Evolutionary conservation across 2,329 filamentous ascomycete genomes (phyloP).

Genomic region (Sporothrix globosa): DNA sequence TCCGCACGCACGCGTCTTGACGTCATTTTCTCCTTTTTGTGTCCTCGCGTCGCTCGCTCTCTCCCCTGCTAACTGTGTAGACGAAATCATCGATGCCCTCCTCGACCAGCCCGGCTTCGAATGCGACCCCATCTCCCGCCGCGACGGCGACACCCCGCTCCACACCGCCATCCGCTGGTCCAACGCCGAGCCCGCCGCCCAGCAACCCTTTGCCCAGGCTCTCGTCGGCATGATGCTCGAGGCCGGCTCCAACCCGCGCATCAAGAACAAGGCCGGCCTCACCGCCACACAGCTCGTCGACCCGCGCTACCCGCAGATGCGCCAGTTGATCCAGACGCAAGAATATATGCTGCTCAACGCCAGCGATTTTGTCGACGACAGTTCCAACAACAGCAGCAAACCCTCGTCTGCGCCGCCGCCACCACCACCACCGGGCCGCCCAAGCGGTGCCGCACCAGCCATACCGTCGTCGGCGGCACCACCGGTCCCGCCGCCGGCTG

Average conservation of each 20-base stretch:
- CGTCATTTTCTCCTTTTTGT: too few relatives aligned
- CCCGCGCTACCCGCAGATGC: conserved; percentile 65
- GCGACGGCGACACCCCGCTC: conserved; percentile 76
- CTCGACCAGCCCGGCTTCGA: conserved; percentile 84
- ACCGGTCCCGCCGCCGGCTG: not conserved
- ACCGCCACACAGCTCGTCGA: conserved; percentile 74
- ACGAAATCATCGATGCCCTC: conserved; percentile 79
- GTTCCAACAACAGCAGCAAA: conserved; percentile 33
- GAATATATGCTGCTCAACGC: conserved; percentile 66
- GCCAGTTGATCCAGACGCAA: conserved; percentile 67
- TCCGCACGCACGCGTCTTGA: too few relatives aligned
- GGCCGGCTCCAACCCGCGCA: conserved; percentile 65
- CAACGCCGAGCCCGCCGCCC: conserved; percentile 66
- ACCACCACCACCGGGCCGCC: conserved; percentile 8
- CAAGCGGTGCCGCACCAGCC: conserved; percentile 26
- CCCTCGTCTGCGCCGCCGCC: not conserved
- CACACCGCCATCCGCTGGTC: conserved; percentile 78
- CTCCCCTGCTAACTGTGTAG: conserved; percentile 45
- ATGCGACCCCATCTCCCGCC: conserved; percentile 74
- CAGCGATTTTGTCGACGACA: conserved; percentile 57
- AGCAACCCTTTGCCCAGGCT: conserved; percentile 66
- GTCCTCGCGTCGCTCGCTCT: not conserved
- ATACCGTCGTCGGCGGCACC: conserved; percentile 33
- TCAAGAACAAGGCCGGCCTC: conserved; percentile 72
- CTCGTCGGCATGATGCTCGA: conserved; percentile 82